Evolutionary conservation across 768 basidiomycete species (phyloP).

Genomic region (Fomitopsis pulvina): DNA sequence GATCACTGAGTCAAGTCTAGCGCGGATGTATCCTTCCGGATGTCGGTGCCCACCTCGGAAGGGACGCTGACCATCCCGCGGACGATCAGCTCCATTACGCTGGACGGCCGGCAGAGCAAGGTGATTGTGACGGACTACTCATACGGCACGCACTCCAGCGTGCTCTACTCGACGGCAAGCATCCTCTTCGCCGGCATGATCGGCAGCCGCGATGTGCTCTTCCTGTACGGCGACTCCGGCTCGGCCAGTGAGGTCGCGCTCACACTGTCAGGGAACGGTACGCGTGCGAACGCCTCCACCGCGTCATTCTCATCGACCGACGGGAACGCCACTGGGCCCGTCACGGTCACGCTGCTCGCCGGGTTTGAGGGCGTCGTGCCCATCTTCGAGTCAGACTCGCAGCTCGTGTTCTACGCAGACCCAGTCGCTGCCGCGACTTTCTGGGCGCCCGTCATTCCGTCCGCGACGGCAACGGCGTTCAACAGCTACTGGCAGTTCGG

Average conservation of each 20-base stretch:
- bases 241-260: slow-evolving; percentile 30
- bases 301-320: slow-evolving; percentile 21
- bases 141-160: slow-evolving; percentile 51
- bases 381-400: slow-evolving; percentile 58
- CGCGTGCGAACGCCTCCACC: slow-evolving; percentile 10
- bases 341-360: slow-evolving; percentile 46
- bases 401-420: slow-evolving; percentile 66
- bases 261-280: slow-evolving; percentile 13
- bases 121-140: slow-evolving; percentile 65
- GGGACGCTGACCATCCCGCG: slow-evolving; percentile 53
- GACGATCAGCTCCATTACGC: slow-evolving; percentile 44
- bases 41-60: slow-evolving; percentile 49
- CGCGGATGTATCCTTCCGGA: slow-evolving; percentile 45
- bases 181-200: slow-evolving; percentile 58
- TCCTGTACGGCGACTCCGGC: slow-evolving; percentile 30
- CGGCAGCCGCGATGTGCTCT: slow-evolving; percentile 33
- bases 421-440: slow-evolving; percentile 60
- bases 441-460: slow-evolving; percentile 65
- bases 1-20: slow-evolving; percentile 21
- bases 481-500: slow-evolving; percentile 66
- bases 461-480: slow-evolving; percentile 22
- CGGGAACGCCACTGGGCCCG: slow-evolving; percentile 20
- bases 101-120: slow-evolving; percentile 69
- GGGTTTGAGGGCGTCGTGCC: slow-evolving; percentile 56
- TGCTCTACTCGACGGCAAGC: slow-evolving; percentile 68